Evolutionary conservation across 805 yeast species (phyloP), one percentile per base, ranked within the genome.

Genomic region (Torulaspora maleeae): DNA sequence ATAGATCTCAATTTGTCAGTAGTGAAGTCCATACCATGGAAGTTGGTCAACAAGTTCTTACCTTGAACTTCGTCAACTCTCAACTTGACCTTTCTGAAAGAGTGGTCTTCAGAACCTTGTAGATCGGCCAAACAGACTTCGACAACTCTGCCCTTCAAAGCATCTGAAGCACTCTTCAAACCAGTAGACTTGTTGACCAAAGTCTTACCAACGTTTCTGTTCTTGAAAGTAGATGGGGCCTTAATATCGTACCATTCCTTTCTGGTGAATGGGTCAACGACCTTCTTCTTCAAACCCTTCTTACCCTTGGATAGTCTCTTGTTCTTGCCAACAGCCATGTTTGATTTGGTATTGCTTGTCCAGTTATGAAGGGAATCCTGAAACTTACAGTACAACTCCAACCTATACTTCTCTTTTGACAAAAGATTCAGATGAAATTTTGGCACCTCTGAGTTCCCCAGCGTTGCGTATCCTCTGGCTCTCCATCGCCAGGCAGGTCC

Each of bases 41-140:
- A 91, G 95, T 91, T 91, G 80, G 98, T 90, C 73, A 90, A 81
- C 70, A 90, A 81, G 84, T 90, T 89, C 80, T 88, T 87, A 78
- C 97, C 98, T 79, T 91, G 96, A 64, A 90, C 96, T 79, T 91
- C 98, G 69, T 90, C 98, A 66, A 91, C 95, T 79, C 97, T 89
- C 77, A 91, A 86, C 77, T 85, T 87, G 71, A 91, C 78, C 79
- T 91, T 89, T 83, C 95, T 91, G 87, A 83, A 85, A 58, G 97
- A 83, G 82, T 90, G 95, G 79, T 91, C 98, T 80, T 91, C 98
- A 68, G 95, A 87, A 69, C 95, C 95, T 79, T 91, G 97, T 70
- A 91, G 82, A 76, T 91, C 98, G 66, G 97, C 98, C 62, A 91
- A 82, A 61, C 88, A 83, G 60, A 90, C 89, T 77, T 91, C 98